A percentile compares a stretch with the other conserved stretches of the same genome.
Conservation (phyloP, 108 stramenopile species). For the Cyclotella kingstonii region DNA sequence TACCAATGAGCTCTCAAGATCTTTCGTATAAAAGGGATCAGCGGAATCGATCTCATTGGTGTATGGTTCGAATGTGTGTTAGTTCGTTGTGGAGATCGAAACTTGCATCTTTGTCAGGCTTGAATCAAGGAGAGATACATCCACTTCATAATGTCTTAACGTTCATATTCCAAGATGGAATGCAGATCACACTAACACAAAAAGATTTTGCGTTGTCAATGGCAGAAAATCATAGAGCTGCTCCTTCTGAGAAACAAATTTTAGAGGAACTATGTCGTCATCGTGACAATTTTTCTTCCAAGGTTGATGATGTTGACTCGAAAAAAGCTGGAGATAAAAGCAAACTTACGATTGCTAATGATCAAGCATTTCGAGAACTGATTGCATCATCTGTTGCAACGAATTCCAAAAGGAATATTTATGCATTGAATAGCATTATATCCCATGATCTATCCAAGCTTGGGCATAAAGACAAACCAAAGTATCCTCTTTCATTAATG, state of each 20-base stretch:
- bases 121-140: not conserved
- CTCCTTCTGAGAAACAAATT: conserved; percentile 74
- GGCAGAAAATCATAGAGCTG: conserved; percentile 73
- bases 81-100: conserved; percentile 70
- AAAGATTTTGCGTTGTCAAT: conserved; percentile 51
- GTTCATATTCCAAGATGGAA: conserved; percentile 61
- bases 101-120: conserved; percentile 36
- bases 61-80: conserved; percentile 66
- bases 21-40: conserved; percentile 38
- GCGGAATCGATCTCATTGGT: conserved; percentile 60
- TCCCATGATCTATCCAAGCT: too few relatives aligned
- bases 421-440: too few relatives aligned
- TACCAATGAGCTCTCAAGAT: conserved; percentile 39
- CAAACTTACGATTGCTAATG: not conserved
- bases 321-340: not conserved
- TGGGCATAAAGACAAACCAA: too few relatives aligned
- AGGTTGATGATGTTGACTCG: not conserved
- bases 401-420: too few relatives aligned
- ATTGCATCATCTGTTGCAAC: too few relatives aligned
- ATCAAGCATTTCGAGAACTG: not conserved
- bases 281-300: conserved; percentile 7
- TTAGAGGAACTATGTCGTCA: conserved; percentile 48
- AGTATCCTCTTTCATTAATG: too few relatives aligned
- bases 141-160: conserved; percentile 43
- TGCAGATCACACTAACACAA: conserved; percentile 46